Conservation (phyloP, 148 eudicot genomes). For the Heliosperma pusillum region DNA sequence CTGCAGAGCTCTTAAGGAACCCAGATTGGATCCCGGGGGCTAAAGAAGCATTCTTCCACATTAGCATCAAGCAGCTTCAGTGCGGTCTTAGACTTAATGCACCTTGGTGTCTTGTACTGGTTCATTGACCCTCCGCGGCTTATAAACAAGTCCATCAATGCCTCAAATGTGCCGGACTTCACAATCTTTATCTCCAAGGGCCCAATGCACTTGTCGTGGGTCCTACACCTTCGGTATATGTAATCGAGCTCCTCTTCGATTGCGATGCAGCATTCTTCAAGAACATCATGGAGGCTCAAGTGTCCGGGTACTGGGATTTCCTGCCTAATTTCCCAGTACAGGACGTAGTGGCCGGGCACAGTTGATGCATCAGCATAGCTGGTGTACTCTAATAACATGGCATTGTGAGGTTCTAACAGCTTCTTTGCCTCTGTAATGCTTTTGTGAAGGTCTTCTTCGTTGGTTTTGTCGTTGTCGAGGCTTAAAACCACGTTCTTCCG, state of each 20-base stretch:
- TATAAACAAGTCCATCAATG: slow-evolving; percentile 63
- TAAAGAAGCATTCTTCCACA: slow-evolving; percentile 47
- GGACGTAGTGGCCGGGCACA: slow-evolving; percentile 74
- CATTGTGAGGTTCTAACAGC: slow-evolving; percentile 47
- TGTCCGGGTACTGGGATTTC: not conserved
- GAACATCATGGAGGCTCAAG: slow-evolving; percentile 18
- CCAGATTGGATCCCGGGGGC: slow-evolving; percentile 69
- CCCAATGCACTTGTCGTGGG: slow-evolving; percentile 57
- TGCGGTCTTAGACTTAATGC: slow-evolving; percentile 49
- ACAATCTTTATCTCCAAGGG: slow-evolving; percentile 73
- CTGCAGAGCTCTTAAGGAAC: slow-evolving; percentile 31
- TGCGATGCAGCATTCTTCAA: slow-evolving; percentile 58
- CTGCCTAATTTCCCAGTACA: slow-evolving; percentile 58
- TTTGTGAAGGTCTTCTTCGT: slow-evolving; percentile 64
- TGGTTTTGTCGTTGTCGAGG: slow-evolving; percentile 74
- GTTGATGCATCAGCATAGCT: slow-evolving; percentile 61
- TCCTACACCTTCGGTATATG: slow-evolving; percentile 53
- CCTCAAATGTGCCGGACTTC: slow-evolving; percentile 57
- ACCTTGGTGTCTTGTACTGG: slow-evolving; percentile 87
- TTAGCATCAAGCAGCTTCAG: slow-evolving; percentile 52
- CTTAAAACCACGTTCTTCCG: slow-evolving; percentile 68
- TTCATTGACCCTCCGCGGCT: slow-evolving; percentile 68
- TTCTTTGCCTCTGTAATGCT: slow-evolving; percentile 56
- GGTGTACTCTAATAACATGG: slow-evolving; percentile 61
- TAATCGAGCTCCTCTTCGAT: slow-evolving; percentile 67